Base-by-base conservation (phyloP, 441 rosid genomes). In the Euphorbia schlechtendalii region DNA sequence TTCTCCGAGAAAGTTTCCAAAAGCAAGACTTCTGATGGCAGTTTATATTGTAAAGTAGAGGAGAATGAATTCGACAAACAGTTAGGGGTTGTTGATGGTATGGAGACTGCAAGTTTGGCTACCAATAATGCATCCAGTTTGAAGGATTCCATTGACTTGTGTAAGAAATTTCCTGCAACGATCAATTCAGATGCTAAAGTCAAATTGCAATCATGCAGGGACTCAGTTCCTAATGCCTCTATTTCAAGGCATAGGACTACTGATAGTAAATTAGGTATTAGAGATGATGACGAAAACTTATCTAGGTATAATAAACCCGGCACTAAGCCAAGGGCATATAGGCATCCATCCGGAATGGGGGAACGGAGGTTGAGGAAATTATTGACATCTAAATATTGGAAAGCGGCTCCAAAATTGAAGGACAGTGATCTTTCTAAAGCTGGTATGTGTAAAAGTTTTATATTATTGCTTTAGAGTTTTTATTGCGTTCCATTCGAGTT, bases 221-320 rank as follows among this genome's bases (percentile, higher is more conserved):
- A 72, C 52, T 57, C 64, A 73, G 43, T 63, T 74, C 75, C 71
- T 68, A 74, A 64, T 72, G 83, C 78, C 74, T 78, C 84, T 64
- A 72, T 72, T 80, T 71, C 85, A 62, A 79, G 79, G 75, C 84
- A 65, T 61, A 86, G 86, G 85, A n/a, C n/a, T n/a, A 86, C 71
- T 62, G 77, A 67, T 70, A 45, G 59, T 77, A 84, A 79, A 61
- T 75, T 88, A 87, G 90, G 76, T 80, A 66, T 64, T 77, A 86
- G 83, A 87, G 77, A 79, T 81, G 78, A 79, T 76, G 85, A 74
- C 5, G 69, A 71, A 74, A 80, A 68, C 11, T 69, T 49, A 48
- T 59, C 68, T 69, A 46, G 77, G 70, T 70, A 68, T 64, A 56
- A 59, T 67, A 70, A 64, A 34, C 67, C 64, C 54, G 55, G 64